Percentiles rank a stretch among this genome's conserved stretches.
Conservation (phyloP, 371 early-diverging fungal species). For the Mortierella sp. region DNA sequence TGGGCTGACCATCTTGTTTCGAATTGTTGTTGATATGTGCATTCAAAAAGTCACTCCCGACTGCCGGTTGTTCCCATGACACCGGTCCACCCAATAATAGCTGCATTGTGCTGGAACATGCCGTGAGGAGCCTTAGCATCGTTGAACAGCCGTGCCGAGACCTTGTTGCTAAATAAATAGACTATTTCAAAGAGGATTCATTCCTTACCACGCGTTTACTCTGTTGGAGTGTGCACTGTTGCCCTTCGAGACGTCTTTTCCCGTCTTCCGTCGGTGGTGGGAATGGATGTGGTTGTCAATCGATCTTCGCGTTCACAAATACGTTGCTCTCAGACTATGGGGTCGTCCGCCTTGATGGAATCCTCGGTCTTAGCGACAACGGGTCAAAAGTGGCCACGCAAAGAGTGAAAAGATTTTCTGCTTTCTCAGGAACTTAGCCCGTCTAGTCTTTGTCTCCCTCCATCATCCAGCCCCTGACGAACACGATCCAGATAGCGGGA, state of each 20-base stretch:
- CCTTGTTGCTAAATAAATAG: conserved; percentile 13
- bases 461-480: too few relatives aligned
- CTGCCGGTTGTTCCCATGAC: conserved; percentile 8
- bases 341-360: conserved; percentile 14
- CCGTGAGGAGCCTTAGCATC: conserved; percentile 5
- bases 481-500: too few relatives aligned
- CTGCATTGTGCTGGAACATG: conserved; percentile 18
- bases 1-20: conserved; percentile 1
- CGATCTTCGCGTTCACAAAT: conserved; percentile 11
- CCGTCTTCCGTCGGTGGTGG: conserved; percentile 5
- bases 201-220: conserved; percentile 15
- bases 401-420: too few relatives aligned
- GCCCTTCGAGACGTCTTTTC: conserved; percentile 10
- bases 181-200: conserved; percentile 18
- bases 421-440: too few relatives aligned
- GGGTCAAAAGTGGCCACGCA: conserved; percentile 22
- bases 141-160: conserved; percentile 11
- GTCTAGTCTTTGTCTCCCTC: too few relatives aligned
- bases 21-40: conserved; percentile 18
- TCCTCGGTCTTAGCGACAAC: conserved; percentile 23
- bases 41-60: conserved; percentile 28
- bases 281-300: conserved; percentile 16
- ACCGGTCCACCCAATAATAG: conserved; percentile 20
- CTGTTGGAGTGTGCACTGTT: conserved; percentile 12
- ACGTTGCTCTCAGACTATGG: conserved; percentile 10